These are phyloP conservation scores for Potentilla sterilis DNA, from an alignment of 306 rosid species.

Conservation along the genomic window DNA sequence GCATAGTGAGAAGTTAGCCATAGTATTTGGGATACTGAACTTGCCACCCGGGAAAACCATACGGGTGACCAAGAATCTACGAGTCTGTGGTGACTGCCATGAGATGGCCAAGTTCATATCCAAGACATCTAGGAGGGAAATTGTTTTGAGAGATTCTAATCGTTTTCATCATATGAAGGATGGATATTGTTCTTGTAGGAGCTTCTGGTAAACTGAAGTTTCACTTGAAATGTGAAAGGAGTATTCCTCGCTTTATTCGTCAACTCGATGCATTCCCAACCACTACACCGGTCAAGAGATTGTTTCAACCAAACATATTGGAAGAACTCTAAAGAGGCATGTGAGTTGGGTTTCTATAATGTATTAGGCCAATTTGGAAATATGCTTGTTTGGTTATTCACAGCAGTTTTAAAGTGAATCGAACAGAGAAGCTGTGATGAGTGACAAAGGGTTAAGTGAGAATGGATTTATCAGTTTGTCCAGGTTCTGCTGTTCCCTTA, in stretches of 20 bases:
- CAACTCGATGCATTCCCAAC: neutral
- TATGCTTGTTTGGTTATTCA: neutral
- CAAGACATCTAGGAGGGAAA: conserved; percentile 47
- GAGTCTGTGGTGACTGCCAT: conserved; percentile 78
- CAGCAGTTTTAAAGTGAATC: neutral
- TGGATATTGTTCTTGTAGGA: conserved; percentile 65
- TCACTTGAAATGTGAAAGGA: neutral
- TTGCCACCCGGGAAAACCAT: conserved; percentile 51
- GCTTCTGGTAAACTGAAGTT: conserved; percentile 53
- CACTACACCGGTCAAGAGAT: neutral
- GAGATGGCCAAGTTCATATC: conserved; percentile 75
- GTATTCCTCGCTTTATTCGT: neutral
- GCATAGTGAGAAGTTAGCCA: conserved; percentile 71
- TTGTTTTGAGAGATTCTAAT: conserved; percentile 65
- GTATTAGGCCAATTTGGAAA: neutral
- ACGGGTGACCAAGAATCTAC: conserved; percentile 62
- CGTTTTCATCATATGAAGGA: conserved; percentile 72
- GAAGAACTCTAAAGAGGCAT: neutral
- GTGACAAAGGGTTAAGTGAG: neutral
- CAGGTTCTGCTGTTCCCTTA: neutral
- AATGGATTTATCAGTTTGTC: neutral
- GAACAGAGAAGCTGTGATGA: too few relatives aligned
- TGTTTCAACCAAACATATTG: neutral
- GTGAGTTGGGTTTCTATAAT: neutral
- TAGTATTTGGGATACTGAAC: conserved; percentile 64